These are phyloP conservation scores for Puccinia brachypodii DNA, from an alignment of 1,284 basidiomycete species.

Conservation along the genomic window DNA sequence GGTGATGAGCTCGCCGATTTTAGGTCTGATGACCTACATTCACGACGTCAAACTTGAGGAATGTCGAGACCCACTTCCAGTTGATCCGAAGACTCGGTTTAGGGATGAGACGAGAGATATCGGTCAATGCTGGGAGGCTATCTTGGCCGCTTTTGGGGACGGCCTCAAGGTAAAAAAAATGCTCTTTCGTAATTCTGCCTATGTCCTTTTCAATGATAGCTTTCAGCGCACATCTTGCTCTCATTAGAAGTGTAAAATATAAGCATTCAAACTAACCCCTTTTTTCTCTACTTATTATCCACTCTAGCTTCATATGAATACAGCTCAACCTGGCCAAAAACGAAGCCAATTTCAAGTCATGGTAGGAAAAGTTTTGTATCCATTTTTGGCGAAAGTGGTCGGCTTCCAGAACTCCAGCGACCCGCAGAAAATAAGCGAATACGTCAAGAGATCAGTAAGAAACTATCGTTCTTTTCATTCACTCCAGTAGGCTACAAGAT, in stretches of 20 bases:
- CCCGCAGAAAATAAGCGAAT: background rate
- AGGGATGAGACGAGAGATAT: background rate
- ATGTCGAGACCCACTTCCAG: background rate
- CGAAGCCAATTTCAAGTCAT: conserved; percentile 21
- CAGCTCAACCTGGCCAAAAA: background rate
- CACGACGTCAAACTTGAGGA: conserved; percentile 31
- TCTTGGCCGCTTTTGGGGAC: conserved; percentile 44
- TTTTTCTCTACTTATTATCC: background rate
- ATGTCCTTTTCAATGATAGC: background rate
- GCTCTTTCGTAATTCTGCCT: background rate
- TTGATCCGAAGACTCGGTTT: background rate
- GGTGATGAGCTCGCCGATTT: conserved; percentile 30
- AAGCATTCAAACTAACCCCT: background rate
- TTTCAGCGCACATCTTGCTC: background rate
- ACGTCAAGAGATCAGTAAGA: conserved; percentile 22
- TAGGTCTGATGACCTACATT: conserved; percentile 42
- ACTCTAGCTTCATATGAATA: background rate
- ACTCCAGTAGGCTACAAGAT: background rate
- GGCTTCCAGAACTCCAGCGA: background rate
- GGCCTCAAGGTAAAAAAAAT: conserved; percentile 28
- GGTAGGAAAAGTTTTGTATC: conserved; percentile 29
- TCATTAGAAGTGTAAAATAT: background rate
- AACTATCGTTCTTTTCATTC: background rate
- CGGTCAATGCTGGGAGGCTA: conserved; percentile 31
- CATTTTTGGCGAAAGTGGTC: conserved; percentile 9